phyloP scores from a whole-genome alignment of 768 basidiomycete genomes.

The Trametopsis cervina region DNA sequence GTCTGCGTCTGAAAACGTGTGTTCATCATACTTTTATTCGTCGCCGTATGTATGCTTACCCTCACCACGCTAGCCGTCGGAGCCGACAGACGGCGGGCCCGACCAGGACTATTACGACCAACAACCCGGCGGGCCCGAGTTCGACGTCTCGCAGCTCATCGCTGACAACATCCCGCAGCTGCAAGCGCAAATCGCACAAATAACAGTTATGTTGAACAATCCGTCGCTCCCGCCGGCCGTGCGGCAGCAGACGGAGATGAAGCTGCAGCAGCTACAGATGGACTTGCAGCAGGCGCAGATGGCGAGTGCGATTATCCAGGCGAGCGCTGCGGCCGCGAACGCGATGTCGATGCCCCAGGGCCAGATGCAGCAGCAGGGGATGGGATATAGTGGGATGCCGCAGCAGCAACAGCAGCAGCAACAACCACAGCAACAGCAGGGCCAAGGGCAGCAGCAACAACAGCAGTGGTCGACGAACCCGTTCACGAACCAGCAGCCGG shows the following conservation, averaged over 20 bases:
- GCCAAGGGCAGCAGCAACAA: conserved; percentile 32
- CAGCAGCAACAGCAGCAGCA: conserved; percentile 31
- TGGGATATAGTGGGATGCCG: conserved; percentile 9
- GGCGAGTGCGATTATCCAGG: conserved; percentile 39
- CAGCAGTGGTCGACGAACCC: conserved; percentile 42
- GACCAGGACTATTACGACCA: conserved; percentile 70
- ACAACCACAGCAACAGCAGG: conserved; percentile 21
- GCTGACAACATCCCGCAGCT: conserved; percentile 73
- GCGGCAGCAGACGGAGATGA: conserved; percentile 76
- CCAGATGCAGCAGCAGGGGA: conserved; percentile 49
- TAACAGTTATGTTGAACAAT: conserved; percentile 76
- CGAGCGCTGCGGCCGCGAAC: conserved; percentile 35
- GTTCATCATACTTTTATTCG: background rate
- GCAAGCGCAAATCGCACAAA: conserved; percentile 80
- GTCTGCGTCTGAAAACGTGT: conserved; percentile 10
- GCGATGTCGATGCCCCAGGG: conserved; percentile 25
- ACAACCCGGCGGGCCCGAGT: conserved; percentile 47
- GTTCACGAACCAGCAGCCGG: conserved; percentile 58
- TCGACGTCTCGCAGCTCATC: conserved; percentile 67
- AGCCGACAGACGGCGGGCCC: background rate
- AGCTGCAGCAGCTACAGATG: conserved; percentile 74
- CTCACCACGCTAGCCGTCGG: background rate
- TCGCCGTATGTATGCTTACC: background rate
- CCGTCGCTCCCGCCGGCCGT: conserved; percentile 63
- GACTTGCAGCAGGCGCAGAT: conserved; percentile 77